phyloP scores from a whole-genome alignment of 1,284 basidiomycete species.

The Amylostereum areolatum region DNA sequence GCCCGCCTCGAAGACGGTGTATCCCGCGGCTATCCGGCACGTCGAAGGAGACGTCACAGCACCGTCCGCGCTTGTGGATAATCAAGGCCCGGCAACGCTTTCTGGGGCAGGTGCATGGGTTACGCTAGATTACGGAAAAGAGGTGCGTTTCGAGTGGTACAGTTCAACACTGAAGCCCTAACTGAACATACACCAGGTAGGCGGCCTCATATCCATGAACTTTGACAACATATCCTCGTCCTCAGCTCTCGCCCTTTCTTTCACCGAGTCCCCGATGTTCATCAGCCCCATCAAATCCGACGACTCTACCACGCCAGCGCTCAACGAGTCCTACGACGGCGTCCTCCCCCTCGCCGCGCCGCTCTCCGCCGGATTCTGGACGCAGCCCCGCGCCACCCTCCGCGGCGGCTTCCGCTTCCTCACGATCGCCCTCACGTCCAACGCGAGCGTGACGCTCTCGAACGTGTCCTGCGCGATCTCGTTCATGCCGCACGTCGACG shows the following conservation, averaged over 20 bases:
- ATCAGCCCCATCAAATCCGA: slow-evolving; percentile 38
- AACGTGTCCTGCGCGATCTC: slow-evolving; percentile 50
- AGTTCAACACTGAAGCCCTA: background rate
- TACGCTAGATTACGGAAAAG: slow-evolving; percentile 40
- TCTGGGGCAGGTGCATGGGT: slow-evolving; percentile 33
- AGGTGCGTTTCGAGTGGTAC: slow-evolving; percentile 25
- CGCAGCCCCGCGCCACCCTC: slow-evolving; percentile 37
- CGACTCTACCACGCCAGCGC: slow-evolving; percentile 31
- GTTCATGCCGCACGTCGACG: slow-evolving; percentile 48
- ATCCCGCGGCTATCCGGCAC: slow-evolving; percentile 27
- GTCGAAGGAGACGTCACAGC: slow-evolving; percentile 26
- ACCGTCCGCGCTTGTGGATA: slow-evolving; percentile 24
- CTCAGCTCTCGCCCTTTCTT: slow-evolving; percentile 37
- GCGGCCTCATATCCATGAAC: slow-evolving; percentile 37
- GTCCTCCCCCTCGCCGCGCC: slow-evolving; percentile 35
- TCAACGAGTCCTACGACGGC: slow-evolving; percentile 39
- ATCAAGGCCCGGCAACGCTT: slow-evolving; percentile 23
- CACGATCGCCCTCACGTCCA: slow-evolving; percentile 39
- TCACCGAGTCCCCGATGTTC: slow-evolving; percentile 43
- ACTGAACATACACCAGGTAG: slow-evolving; percentile 28
- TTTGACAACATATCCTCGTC: slow-evolving; percentile 24
- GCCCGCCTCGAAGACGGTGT: slow-evolving; percentile 32
- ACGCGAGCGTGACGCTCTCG: slow-evolving; percentile 33
- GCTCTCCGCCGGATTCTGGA: slow-evolving; percentile 36
- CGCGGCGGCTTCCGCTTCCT: slow-evolving; percentile 53